These are phyloP conservation scores for Erysimum cheiranthoides DNA, from an alignment of 345 rosid genomes.

Conservation along the genomic window DNA sequence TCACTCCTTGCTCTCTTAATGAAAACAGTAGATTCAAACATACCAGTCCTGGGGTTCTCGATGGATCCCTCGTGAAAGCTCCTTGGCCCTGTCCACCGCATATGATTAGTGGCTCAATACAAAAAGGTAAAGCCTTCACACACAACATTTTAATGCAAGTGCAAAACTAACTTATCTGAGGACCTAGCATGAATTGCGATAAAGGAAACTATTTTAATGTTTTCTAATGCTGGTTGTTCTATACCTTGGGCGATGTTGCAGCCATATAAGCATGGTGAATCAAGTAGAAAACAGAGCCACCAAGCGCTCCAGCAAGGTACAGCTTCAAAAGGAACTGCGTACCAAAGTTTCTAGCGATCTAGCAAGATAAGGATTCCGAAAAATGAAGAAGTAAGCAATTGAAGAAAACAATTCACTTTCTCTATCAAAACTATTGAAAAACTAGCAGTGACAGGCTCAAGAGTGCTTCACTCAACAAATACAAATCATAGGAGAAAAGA, in stretches of 20 bases:
- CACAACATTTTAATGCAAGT: slow-evolving; percentile 14
- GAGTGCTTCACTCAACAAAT: slow-evolving; percentile 10
- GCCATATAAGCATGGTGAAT: slow-evolving; percentile 64
- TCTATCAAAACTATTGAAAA: slow-evolving; percentile 1
- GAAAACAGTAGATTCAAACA: slow-evolving; percentile 5
- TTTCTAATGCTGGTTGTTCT: not conserved
- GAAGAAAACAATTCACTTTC: slow-evolving; percentile 7
- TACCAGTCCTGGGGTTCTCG: slow-evolving; percentile 82
- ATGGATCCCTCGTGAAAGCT: slow-evolving; percentile 58
- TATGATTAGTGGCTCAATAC: slow-evolving; percentile 9
- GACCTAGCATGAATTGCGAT: slow-evolving; percentile 13
- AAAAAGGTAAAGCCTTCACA: slow-evolving; percentile 9
- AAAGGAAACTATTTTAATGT: not conserved
- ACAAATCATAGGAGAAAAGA: slow-evolving; percentile 4
- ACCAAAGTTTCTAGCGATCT: slow-evolving; percentile 77
- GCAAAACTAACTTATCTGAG: slow-evolving; percentile 22
- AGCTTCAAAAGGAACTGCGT: slow-evolving; percentile 70
- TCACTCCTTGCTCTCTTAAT: not conserved
- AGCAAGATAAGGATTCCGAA: slow-evolving; percentile 27
- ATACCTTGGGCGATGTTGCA: slow-evolving; percentile 62
- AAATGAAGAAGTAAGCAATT: slow-evolving; percentile 19
- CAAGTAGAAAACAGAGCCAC: slow-evolving; percentile 83
- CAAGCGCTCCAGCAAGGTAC: slow-evolving; percentile 81
- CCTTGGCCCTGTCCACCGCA: slow-evolving; percentile 54
- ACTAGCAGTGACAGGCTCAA: slow-evolving; percentile 3